Evolutionary conservation across 148 eudicot genomes (phyloP).

Genomic region (Nepenthes gracilis): DNA sequence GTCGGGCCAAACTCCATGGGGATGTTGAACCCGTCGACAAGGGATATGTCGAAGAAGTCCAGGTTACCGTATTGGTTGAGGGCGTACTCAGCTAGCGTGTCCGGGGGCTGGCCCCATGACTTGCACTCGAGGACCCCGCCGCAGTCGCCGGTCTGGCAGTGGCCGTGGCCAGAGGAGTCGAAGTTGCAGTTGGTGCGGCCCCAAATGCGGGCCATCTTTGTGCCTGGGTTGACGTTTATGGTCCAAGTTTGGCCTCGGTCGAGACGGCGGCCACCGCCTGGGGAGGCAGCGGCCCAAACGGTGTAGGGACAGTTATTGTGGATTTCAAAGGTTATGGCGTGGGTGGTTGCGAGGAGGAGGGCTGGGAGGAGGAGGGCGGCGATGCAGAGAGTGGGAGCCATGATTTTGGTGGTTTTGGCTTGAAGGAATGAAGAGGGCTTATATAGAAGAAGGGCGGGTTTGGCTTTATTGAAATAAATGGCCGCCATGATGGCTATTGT

Average conservation of each 20-base stretch:
- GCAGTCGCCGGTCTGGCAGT: conserved; percentile 44
- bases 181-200: conserved; percentile 34
- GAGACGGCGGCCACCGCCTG: conserved; percentile 31
- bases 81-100: conserved; percentile 38
- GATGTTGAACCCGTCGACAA: conserved; percentile 40
- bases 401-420: background rate
- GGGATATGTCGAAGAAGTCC: conserved; percentile 42
- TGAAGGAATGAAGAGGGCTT: too few species aligned
- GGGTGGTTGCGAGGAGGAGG: conserved; percentile 10
- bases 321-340: conserved; percentile 28
- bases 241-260: conserved; percentile 17
- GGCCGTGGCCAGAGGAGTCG: conserved; percentile 21
- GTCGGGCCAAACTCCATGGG: conserved; percentile 31
- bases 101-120: conserved; percentile 25
- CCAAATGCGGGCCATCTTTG: conserved; percentile 38
- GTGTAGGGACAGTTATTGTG: conserved; percentile 35
- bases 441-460: too few species aligned
- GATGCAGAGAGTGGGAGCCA: background rate
- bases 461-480: too few species aligned
- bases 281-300: conserved; percentile 42
- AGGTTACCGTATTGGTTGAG: conserved; percentile 20
- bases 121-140: conserved; percentile 28
- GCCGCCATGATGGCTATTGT: too few species aligned
- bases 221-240: conserved; percentile 21
- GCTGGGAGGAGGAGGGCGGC: conserved; percentile 8